Base-by-base conservation (phyloP, 2,329 filamentous ascomycete genomes). In the Pleoardoris graminearum region DNA sequence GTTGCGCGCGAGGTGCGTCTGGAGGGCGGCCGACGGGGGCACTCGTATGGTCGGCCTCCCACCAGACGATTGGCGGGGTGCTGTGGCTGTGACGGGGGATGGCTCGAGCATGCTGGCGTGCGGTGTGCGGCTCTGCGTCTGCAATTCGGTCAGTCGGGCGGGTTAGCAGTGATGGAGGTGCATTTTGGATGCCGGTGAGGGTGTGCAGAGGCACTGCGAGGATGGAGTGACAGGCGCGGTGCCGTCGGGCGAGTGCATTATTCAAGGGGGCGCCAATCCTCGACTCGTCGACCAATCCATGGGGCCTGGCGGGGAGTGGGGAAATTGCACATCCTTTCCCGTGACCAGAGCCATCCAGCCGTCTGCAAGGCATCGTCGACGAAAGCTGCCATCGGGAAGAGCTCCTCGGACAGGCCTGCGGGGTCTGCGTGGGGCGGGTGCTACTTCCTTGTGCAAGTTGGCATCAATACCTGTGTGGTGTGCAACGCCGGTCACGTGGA, bases 121-220 rank as follows among this genome's bases (percentile, higher is more conserved):
- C 47, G 58, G n/a, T 19, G 43, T 25, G 43, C 43, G 43, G 37
- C 50, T 55, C 59, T 66, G 50, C 48, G 46, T 55, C 63, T 66
- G 50, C 53, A 54, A 39, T 53, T 53, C 21, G 37, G 55, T 68
- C 45, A 63, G 58, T 61, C 44, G 47, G 25, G 22, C 5, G n/a
- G 27, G 58, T 67, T 66, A 68, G 66, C 48, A 55, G 56, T 54
- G 60, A 67, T 63, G 48, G 59, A 60, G 39, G 52, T 62, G 58
- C 58, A 55, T 11, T 57, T 60, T 51, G 50, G 49, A 47, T 46
- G 41, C 48, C 32, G 51, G 46, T 44, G 48, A 53, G 33, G 51
- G 53, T 50, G 60, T 63, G 62, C 47, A 62, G 57, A 46, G 51
- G 60, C 52, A 58, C 52, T 58, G 48, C 53, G 57, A 53, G 59